A percentile compares a stretch with the other conserved stretches of the same genome.
phyloP scores from a whole-genome alignment of 768 basidiomycete species.

The Mycena indigotica region DNA sequence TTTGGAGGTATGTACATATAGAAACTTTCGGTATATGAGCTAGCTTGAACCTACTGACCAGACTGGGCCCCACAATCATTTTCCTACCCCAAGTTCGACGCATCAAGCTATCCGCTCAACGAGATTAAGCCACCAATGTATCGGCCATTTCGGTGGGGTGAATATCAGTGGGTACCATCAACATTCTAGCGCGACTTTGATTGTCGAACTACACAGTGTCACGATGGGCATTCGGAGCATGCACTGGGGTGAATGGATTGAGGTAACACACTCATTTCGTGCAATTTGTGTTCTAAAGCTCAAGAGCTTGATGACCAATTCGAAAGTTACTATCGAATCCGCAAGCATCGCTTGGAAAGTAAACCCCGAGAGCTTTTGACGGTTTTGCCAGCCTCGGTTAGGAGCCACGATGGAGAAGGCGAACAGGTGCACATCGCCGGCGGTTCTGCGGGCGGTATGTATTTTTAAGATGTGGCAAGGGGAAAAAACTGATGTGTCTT shows the following conservation, averaged over 20 bases:
- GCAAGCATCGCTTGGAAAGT: slow-evolving; percentile 54
- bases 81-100: slow-evolving; percentile 50
- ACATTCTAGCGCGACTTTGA: background rate
- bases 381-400: slow-evolving; percentile 39
- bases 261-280: slow-evolving; percentile 38
- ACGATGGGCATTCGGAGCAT: slow-evolving; percentile 72
- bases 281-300: background rate
- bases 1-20: slow-evolving; percentile 28
- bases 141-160: slow-evolving; percentile 63
- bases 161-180: slow-evolving; percentile 55
- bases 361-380: slow-evolving; percentile 51
- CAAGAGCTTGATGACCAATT: slow-evolving; percentile 61
- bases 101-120: slow-evolving; percentile 41
- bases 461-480: background rate
- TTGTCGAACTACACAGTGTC: slow-evolving; percentile 40
- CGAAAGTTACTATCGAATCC: slow-evolving; percentile 56
- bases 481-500: background rate
- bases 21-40: slow-evolving; percentile 1
- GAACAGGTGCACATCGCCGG: slow-evolving; percentile 44
- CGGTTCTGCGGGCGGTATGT: slow-evolving; percentile 41
- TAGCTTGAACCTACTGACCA: slow-evolving; percentile 24
- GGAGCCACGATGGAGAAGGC: slow-evolving; percentile 27
- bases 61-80: slow-evolving; percentile 59
- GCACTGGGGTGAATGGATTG: slow-evolving; percentile 75
- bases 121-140: slow-evolving; percentile 62